Conservation (phyloP, 176 grass and related monocot genomes). For the Rhynchospora breviuscula region DNA sequence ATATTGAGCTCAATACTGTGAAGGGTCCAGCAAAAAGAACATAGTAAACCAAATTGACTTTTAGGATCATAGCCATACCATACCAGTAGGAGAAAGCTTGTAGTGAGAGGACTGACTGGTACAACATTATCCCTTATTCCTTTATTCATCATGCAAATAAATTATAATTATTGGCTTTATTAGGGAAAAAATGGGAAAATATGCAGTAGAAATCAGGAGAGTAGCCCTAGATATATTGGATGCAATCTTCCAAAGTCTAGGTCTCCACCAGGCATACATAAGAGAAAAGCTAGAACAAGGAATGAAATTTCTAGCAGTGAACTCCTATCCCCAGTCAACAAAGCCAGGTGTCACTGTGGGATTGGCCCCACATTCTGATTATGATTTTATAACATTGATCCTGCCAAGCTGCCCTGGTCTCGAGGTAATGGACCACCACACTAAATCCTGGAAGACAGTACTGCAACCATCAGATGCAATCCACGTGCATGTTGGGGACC, state of each 20-base stretch:
- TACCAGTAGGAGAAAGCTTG: not conserved
- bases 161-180: constrained; percentile 12
- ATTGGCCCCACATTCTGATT: constrained; percentile 66
- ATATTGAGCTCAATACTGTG: not conserved
- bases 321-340: constrained; percentile 41
- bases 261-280: constrained; percentile 31
- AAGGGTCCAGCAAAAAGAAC: not conserved
- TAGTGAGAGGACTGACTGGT: not conserved
- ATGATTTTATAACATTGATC: constrained; percentile 60
- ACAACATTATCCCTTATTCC: not conserved
- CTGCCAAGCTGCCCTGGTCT: constrained; percentile 50
- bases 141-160: not conserved
- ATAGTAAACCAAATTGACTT: not conserved
- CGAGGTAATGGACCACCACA: constrained; percentile 40
- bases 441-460: constrained; percentile 39
- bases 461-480: constrained; percentile 29
- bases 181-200: constrained; percentile 58
- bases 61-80: not conserved
- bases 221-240: constrained; percentile 49
- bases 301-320: constrained; percentile 54
- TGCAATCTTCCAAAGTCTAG: constrained; percentile 54
- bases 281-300: constrained; percentile 51
- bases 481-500: constrained; percentile 62
- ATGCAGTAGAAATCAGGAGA: constrained; percentile 36
- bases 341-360: constrained; percentile 23